Conservation (phyloP, 139 green algal genomes). For the Dunaliella primolecta region DNA sequence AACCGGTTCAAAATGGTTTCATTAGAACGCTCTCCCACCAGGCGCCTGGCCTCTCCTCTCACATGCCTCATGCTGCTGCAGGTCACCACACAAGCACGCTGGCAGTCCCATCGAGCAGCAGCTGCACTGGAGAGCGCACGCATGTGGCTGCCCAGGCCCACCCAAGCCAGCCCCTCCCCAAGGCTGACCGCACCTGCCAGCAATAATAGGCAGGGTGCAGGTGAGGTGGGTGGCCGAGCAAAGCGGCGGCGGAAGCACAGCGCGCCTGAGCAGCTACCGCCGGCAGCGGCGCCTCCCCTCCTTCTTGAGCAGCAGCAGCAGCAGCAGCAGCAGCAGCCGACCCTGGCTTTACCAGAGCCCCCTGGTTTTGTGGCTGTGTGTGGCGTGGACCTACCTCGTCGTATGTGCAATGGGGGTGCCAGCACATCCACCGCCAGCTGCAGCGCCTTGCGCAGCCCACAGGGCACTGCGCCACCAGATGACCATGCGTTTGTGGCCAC, state of each 20-base stretch:
- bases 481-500: conserved; percentile 49
- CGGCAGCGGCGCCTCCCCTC: background rate
- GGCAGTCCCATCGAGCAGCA: background rate
- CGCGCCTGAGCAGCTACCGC: background rate
- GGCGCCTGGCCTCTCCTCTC: too few species aligned
- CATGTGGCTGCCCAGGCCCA: background rate
- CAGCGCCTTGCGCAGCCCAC: background rate
- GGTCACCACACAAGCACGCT: background rate
- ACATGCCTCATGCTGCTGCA: too few species aligned
- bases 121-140: background rate
- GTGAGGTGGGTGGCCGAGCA: background rate
- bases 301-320: background rate
- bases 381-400: conserved; percentile 52
- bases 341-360: conserved; percentile 23
- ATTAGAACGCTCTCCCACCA: too few species aligned
- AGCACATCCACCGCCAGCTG: conserved; percentile 8
- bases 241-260: background rate
- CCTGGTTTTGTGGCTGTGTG: conserved; percentile 53
- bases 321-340: conserved; percentile 6
- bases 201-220: background rate
- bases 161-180: background rate
- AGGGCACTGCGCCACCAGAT: background rate
- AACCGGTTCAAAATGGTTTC: too few species aligned
- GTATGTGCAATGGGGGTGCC: background rate
- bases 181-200: background rate